phyloP scores from a whole-genome alignment of 2,329 filamentous ascomycete species.

The Aureobasidium sp. region DNA sequence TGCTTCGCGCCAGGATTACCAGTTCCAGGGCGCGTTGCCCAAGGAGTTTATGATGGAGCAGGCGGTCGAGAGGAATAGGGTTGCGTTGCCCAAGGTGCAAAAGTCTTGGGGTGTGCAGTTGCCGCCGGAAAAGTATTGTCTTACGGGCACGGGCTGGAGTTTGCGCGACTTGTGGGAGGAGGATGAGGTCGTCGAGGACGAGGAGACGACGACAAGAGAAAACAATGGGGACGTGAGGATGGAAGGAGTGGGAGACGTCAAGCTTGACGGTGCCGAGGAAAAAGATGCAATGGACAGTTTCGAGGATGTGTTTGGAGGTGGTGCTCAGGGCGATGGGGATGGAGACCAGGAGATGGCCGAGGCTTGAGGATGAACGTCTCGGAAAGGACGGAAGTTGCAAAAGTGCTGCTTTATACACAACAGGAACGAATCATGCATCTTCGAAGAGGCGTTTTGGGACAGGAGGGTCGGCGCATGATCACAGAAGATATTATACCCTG shows the following conservation, averaged over 20 bases:
- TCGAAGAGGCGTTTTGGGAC: neutral
- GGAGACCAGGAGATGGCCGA: constrained; percentile 29
- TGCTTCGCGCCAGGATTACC: constrained; percentile 58
- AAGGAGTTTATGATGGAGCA: constrained; percentile 74
- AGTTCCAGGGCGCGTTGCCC: constrained; percentile 57
- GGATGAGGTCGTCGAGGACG: constrained; percentile 41
- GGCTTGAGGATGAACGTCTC: constrained; percentile 21
- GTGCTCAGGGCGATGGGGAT: constrained; percentile 22
- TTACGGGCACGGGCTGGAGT: constrained; percentile 51
- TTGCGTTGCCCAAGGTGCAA: constrained; percentile 53
- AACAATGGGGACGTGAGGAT: constrained; percentile 23
- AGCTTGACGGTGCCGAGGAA: constrained; percentile 25
- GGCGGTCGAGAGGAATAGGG: constrained; percentile 63
- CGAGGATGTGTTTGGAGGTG: constrained; percentile 38
- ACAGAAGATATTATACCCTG: constrained; percentile 7
- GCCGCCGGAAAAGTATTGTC: constrained; percentile 56
- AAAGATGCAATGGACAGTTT: constrained; percentile 33
- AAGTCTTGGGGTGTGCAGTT: constrained; percentile 52
- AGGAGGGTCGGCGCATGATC: neutral
- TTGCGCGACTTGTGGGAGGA: constrained; percentile 53
- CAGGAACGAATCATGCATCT: constrained; percentile 10
- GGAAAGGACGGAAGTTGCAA: no score
- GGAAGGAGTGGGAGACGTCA: constrained; percentile 41
- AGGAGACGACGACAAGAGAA: constrained; percentile 41
- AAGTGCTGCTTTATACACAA: no score